Conservation (phyloP, 2,329 filamentous ascomycete genomes). For the Trichoderma sp. region DNA sequence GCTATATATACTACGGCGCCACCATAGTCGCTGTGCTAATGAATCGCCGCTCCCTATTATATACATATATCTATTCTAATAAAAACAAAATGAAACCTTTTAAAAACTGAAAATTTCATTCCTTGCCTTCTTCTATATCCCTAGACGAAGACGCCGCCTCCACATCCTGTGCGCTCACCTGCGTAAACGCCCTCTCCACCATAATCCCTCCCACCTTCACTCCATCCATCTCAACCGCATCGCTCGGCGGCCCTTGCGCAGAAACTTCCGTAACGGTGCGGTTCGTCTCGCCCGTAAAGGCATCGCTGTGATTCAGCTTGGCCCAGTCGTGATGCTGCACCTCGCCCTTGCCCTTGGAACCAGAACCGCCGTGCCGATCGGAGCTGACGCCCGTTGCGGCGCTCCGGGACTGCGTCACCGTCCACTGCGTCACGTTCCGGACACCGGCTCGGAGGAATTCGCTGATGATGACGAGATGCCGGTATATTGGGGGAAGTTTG, state of each 20-base stretch:
- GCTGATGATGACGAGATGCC: background rate
- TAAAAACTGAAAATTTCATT: background rate
- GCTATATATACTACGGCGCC: background rate
- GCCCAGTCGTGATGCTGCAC: slow-evolving; percentile 19
- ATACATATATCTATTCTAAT: background rate
- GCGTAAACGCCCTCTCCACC: slow-evolving; percentile 19
- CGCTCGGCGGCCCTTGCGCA: background rate
- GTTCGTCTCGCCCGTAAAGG: background rate
- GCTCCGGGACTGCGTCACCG: background rate
- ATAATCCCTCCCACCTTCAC: slow-evolving; percentile 7
- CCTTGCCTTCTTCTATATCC: background rate
- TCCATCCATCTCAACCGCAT: background rate
- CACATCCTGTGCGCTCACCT: slow-evolving; percentile 17
- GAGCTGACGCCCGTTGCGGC: background rate
- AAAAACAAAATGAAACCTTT: background rate
- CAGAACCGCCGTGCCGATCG: background rate
- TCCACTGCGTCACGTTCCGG: background rate
- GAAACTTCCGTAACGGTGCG: slow-evolving; percentile 7
- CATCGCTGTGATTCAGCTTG: background rate
- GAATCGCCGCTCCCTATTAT: background rate
- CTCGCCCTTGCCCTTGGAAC: background rate
- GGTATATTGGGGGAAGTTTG: slow-evolving; percentile 22
- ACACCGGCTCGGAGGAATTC: background rate
- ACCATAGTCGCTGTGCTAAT: background rate
- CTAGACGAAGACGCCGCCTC: background rate